Evolutionary conservation across 2,329 filamentous ascomycete genomes (phyloP).

Genomic region (Aspergillus sp.): DNA sequence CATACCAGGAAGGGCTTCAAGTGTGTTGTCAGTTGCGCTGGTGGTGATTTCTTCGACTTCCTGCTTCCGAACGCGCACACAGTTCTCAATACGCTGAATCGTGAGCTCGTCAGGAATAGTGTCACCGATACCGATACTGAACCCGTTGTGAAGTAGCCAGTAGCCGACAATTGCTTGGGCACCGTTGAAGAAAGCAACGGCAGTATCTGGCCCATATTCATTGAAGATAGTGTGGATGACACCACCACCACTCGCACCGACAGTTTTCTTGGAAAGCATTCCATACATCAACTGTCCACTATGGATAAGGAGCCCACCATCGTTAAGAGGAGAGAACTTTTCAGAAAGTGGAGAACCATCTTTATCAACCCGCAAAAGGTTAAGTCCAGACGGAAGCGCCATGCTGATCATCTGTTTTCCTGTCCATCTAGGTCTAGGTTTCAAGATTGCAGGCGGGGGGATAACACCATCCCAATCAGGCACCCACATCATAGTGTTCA

Average conservation of each 20-base stretch:
- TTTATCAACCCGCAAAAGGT: constrained; percentile 65
- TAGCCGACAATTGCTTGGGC: constrained; percentile 94
- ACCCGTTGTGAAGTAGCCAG: constrained; percentile 94
- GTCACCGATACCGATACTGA: constrained; percentile 98
- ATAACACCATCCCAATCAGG: constrained; percentile 96
- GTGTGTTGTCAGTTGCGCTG: constrained; percentile 77
- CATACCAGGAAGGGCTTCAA: constrained; percentile 96
- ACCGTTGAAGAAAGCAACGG: constrained; percentile 94
- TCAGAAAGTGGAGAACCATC: constrained; percentile 57
- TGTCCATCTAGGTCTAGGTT: constrained; percentile 91
- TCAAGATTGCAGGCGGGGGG: constrained; percentile 88
- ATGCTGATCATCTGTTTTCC: constrained; percentile 97
- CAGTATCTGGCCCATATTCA: constrained; percentile 79
- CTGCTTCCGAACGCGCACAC: constrained; percentile 77
- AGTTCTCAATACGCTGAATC: constrained; percentile 78
- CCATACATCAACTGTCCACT: constrained; percentile 89
- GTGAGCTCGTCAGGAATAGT: constrained; percentile 88
- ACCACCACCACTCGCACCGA: constrained; percentile 86
- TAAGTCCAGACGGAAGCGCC: constrained; percentile 84
- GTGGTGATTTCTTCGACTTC: constrained; percentile 75
- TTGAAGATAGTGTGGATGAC: constrained; percentile 97
- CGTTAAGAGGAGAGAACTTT: constrained; percentile 63
- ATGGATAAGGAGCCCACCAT: constrained; percentile 79
- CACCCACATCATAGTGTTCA: constrained; percentile 97
- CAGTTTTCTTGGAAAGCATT: constrained; percentile 86